Base-by-base conservation (phyloP, 306 rosid genomes). In the Dicorynia guianensis region DNA sequence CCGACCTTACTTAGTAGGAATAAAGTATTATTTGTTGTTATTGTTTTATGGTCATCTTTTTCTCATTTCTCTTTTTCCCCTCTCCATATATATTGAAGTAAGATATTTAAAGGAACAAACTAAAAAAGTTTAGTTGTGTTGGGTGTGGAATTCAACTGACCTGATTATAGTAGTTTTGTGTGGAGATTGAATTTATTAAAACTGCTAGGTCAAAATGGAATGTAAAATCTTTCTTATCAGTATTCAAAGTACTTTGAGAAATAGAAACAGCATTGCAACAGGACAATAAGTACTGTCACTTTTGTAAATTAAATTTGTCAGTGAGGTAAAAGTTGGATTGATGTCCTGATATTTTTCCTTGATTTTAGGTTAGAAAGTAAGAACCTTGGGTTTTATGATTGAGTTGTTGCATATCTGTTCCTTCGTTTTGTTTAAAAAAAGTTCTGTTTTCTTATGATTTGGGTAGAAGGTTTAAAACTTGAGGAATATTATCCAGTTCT, bases 401-500 rank as follows among this genome's bases (percentile, higher is more conserved):
- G 34, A 38, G 30, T 43, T 78, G 54, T 78, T 46, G 38, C 53
- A 61, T 63, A 13, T 2, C 55, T 54, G 52, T n/a, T 53, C 60
- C 35, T 39, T 52, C 34, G 48, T 43, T 8, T 40, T 38, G 46
- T 71, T 57, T 47, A 36, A 38, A 48, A 12, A 17, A 35, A 39
- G 64, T 42, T 60, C 48, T 74, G 62, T 62, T n/a, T n/a, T 53
- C 71, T 69, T n/a, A 8, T 36, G 67, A 7, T 48, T 70, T 73
- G 42, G 59, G 13, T 11, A 4, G 52, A 44, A 62, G 55, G 5
- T 67, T 55, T 72, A 69, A 34, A 55, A 19, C 61, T 68, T n/a
- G 36, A n/a, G 63, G 70, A 38, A 42, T 40, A 46, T 67, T 71
- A 55, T 52, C 53, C 62, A 36, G 43, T 49, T 75, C 81, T 78